phyloP scores from a whole-genome alignment of 306 rosid species.

The Dryas alaskensis region DNA sequence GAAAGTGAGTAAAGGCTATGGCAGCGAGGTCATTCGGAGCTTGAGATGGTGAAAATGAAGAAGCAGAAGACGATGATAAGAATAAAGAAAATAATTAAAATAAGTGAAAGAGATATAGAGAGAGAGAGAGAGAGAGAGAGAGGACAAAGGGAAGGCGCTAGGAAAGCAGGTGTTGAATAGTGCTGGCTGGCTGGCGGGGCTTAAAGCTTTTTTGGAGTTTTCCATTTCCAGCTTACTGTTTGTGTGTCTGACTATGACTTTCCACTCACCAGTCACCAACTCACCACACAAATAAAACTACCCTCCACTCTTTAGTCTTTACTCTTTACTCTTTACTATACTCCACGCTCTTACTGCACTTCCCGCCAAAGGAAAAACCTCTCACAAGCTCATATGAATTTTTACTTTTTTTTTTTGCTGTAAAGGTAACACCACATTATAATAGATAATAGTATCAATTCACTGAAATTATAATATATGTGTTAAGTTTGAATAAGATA shows the following conservation, averaged over 20 bases:
- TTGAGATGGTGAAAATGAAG: neutral
- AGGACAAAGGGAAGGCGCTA: conserved; percentile 14
- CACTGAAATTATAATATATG: too few relatives aligned
- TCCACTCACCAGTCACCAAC: neutral
- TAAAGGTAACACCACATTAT: too few relatives aligned
- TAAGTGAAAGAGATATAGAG: neutral
- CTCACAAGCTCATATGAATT: too few relatives aligned
- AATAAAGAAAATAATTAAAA: neutral
- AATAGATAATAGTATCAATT: too few relatives aligned
- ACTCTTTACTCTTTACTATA: too few relatives aligned
- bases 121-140: neutral
- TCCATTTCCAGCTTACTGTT: neutral
- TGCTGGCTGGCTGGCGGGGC: conserved; percentile 4
- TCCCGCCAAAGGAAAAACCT: neutral
- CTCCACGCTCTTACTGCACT: neutral
- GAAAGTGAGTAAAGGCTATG: neutral
- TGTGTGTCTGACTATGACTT: neutral
- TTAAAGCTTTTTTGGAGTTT: neutral
- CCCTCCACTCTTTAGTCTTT: too few relatives aligned
- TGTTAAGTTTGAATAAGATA: too few relatives aligned
- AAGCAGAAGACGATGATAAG: neutral
- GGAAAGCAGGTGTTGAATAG: neutral
- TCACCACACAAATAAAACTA: too few relatives aligned
- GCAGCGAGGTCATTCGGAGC: neutral
- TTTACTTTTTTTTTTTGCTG: too few relatives aligned